Conservation (phyloP, 1,139 yeast species). For the Keqinozyma sinolaborantium region DNA sequence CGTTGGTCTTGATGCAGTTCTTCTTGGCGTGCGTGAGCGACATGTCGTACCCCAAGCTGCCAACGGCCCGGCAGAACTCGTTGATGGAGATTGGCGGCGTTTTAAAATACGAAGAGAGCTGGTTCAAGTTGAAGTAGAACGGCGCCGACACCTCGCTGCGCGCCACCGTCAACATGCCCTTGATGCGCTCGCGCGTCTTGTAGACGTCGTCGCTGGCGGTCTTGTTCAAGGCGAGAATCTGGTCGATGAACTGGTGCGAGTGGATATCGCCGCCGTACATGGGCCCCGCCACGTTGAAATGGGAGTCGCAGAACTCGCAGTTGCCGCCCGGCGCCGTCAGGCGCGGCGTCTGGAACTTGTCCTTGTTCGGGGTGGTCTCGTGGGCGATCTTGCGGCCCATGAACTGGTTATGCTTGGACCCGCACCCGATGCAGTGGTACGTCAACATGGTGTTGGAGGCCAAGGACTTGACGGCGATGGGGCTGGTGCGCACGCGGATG, state of each 20-base stretch:
- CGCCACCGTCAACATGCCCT: conserved; percentile 91
- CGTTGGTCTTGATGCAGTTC: conserved; percentile 84
- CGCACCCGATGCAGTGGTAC: conserved; percentile 87
- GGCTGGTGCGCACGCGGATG: conserved; percentile 71
- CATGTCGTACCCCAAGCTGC: conserved; percentile 76
- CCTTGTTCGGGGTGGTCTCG: conserved; percentile 13
- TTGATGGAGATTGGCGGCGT: conserved; percentile 82
- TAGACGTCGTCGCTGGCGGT: conserved; percentile 51
- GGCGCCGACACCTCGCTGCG: conserved; percentile 65
- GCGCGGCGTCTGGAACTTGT: conserved; percentile 37
- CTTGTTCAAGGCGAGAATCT: conserved; percentile 53
- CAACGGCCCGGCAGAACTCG: conserved; percentile 72
- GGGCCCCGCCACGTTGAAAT: conserved; percentile 86
- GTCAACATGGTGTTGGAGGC: conserved; percentile 74
- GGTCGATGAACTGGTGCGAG: conserved; percentile 59
- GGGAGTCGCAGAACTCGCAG: conserved; percentile 70
- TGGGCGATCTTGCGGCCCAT: conserved; percentile 57
- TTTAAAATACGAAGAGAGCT: conserved; percentile 69
- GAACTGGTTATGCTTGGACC: conserved; percentile 65
- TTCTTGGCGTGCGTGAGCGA: conserved; percentile 88
- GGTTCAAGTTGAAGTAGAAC: conserved; percentile 80
- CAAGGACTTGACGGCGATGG: conserved; percentile 73
- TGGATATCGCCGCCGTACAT: conserved; percentile 91
- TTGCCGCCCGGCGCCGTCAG: conserved; percentile 38
- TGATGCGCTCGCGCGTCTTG: conserved; percentile 78